phyloP scores from a whole-genome alignment of 2,329 filamentous ascomycete genomes.

The Nothopassalora personata region DNA sequence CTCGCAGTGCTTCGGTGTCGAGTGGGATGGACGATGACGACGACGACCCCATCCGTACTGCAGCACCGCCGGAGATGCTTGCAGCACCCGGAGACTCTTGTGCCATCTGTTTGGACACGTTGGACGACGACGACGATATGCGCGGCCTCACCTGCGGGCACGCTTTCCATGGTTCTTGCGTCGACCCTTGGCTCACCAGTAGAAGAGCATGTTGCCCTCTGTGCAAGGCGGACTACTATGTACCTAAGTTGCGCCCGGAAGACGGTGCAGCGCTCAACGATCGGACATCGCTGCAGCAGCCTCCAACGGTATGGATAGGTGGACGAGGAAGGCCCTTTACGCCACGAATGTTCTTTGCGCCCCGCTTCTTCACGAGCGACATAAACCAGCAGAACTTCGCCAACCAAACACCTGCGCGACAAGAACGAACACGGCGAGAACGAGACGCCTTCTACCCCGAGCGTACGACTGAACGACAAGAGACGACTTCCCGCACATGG shows the following conservation, averaged over 20 bases:
- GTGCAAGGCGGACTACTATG: conserved; percentile 97
- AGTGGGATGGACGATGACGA: conserved; percentile 64
- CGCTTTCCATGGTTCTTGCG: conserved; percentile 90
- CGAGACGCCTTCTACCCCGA: conserved; percentile 8
- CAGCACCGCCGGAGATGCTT: conserved; percentile 74
- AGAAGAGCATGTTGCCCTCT: conserved; percentile 92
- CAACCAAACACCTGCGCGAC: conserved; percentile 4
- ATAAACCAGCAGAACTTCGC: conserved; percentile 4
- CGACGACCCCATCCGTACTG: conserved; percentile 71
- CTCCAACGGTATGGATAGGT: conserved; percentile 27
- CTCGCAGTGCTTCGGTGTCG: conserved; percentile 31
- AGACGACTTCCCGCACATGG: conserved; percentile 15
- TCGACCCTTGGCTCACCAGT: conserved; percentile 94
- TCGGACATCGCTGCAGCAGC: conserved; percentile 22
- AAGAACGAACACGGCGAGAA: conserved; percentile 8
- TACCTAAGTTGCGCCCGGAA: conserved; percentile 77
- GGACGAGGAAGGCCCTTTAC: conserved; percentile 23
- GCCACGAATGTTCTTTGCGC: conserved; percentile 25
- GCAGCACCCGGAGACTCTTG: conserved; percentile 84
- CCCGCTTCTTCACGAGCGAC: conserved; percentile 23
- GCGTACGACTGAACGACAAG: conserved; percentile 7
- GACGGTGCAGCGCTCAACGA: conserved; percentile 33
- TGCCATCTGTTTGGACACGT: conserved; percentile 88
- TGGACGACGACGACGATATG: conserved; percentile 94
- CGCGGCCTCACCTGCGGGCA: conserved; percentile 94